phyloP scores from a whole-genome alignment of 1,139 yeast genomes.

The Eremothecium cymbalariae region DNA sequence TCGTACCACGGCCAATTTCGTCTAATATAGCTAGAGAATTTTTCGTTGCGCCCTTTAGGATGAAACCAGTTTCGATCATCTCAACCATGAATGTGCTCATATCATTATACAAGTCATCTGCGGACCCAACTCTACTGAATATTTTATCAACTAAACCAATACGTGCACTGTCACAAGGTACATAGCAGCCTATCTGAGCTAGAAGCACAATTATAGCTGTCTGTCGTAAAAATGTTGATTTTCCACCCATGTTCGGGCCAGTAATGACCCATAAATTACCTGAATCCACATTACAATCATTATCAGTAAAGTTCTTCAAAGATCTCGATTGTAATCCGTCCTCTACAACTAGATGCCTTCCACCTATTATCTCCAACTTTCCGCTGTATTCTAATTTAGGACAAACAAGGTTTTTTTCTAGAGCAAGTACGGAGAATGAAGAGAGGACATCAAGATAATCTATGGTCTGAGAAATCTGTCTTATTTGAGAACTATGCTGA shows the following conservation, averaged over 20 bases:
- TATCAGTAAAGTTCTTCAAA: constrained; percentile 48
- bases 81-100: constrained; percentile 96
- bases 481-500: constrained; percentile 24
- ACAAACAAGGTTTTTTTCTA: constrained; percentile 53
- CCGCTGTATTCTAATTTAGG: constrained; percentile 53
- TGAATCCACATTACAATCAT: constrained; percentile 45
- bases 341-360: constrained; percentile 89
- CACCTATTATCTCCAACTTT: constrained; percentile 44
- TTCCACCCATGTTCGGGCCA: constrained; percentile 98
- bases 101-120: constrained; percentile 80
- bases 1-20: constrained; percentile 95
- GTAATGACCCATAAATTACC: constrained; percentile 63
- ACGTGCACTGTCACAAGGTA: constrained; percentile 68
- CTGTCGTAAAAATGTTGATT: constrained; percentile 82
- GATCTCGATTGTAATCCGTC: constrained; percentile 44
- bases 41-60: constrained; percentile 66
- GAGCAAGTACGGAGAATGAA: constrained; percentile 65
- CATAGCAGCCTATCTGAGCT: constrained; percentile 86
- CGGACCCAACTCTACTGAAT: constrained; percentile 84
- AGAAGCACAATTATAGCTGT: constrained; percentile 75
- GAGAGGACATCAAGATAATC: constrained; percentile 68
- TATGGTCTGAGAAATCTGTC: constrained; percentile 34
- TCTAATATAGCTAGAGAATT: constrained; percentile 81
- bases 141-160: constrained; percentile 79
- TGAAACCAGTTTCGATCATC: constrained; percentile 88